Evolutionary conservation across 306 rosid genomes (phyloP).

Genomic region (Vicia sativa): DNA sequence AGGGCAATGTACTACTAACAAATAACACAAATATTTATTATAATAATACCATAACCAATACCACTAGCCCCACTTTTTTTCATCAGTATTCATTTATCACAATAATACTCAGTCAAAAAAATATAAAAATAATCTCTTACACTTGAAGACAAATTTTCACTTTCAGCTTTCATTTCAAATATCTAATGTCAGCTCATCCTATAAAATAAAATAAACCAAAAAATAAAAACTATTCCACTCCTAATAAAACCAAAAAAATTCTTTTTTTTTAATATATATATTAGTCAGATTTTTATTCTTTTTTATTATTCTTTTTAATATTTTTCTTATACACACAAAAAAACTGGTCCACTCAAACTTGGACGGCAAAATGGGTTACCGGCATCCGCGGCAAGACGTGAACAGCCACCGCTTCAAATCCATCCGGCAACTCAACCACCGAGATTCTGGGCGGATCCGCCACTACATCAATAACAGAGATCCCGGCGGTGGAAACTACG

Average conservation of each 20-base stretch:
- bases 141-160: constrained; percentile 43
- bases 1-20: neutral
- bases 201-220: neutral
- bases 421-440: constrained; percentile 58
- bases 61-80: neutral
- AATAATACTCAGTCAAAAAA: constrained; percentile 1
- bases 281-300: neutral
- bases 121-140: neutral
- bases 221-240: constrained; percentile 13
- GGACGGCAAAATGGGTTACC: neutral
- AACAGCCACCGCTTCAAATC: constrained; percentile 61
- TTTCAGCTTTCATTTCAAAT: constrained; percentile 35
- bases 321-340: neutral
- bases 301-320: neutral
- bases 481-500: constrained; percentile 52
- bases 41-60: neutral
- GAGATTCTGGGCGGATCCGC: constrained; percentile 40
- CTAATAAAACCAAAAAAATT: constrained; percentile 15
- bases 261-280: constrained; percentile 1
- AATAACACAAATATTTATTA: neutral
- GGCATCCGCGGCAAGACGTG: constrained; percentile 76
- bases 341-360: neutral
- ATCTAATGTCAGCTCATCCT: neutral
- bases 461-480: constrained; percentile 63
- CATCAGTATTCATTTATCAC: neutral